Base-by-base conservation (phyloP, 768 basidiomycete genomes). In the Mrakia frigida region DNA sequence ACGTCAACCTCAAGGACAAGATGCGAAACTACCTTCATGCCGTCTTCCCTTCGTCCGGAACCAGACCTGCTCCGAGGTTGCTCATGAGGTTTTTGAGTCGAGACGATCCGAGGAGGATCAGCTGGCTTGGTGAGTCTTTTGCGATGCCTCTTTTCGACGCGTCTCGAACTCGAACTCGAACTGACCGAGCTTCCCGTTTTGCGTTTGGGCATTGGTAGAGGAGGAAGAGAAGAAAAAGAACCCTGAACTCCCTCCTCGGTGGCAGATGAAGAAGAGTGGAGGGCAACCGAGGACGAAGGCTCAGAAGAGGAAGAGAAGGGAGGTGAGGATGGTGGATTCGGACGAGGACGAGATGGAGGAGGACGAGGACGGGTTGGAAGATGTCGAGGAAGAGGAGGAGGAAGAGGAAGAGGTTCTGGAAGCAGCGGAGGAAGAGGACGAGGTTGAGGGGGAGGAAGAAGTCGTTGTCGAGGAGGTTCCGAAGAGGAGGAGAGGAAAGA, bases 1-100 rank as follows among this genome's bases (percentile, higher is more conserved):
- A 56, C 56, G n/a, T 56, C 56, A 56, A 56, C 56, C 28, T 25
- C 56, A 56, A 56, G n/a, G 56, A 56, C 56, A 56, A 56, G 56
- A 56, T 56, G 56, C 56, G 56, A 25, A 56, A 56, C 56, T 28
- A n/a, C 28, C 56, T 56, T 11, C 56, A 56, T 28, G 56, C 56
- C 10, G 13, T 6, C 10, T 56, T 7, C 56, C 56, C 56, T 0
- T 28, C 28, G 7, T n/a, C 23, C n/a, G 56, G 56, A 56, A 25
- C 56, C 6, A 56, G 10, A 28, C 56, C 56, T 1, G 56, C n/a
- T 25, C 56, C 25, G 25, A 25, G 28, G 25, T 9, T 13, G 25
- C 56, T 56, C 2, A 25, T 56, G 56, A 56, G 56, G 56, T 56
- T 9, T 25, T 11, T 56, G 4, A 14, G 25, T 25, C 2, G 28